Conservation (phyloP, 2,329 filamentous ascomycete species). For the Cladophialophora chaetospira region DNA sequence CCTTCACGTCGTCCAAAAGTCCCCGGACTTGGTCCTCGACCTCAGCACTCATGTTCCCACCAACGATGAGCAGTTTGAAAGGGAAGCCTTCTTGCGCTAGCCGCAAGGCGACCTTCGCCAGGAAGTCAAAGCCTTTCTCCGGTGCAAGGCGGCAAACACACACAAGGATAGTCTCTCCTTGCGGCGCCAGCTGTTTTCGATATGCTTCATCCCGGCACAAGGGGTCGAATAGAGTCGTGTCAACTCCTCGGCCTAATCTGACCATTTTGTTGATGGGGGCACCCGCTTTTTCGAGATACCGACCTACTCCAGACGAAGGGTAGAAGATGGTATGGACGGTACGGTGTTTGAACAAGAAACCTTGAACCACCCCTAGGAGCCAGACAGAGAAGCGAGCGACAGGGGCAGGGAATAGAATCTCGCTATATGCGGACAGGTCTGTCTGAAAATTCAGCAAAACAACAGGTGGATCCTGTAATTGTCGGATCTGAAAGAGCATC, state of each 20-base stretch:
- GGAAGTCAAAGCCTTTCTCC: slow-evolving; percentile 71
- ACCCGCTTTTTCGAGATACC: slow-evolving; percentile 61
- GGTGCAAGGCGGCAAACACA: slow-evolving; percentile 68
- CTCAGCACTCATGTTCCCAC: slow-evolving; percentile 65
- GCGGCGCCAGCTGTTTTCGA: slow-evolving; percentile 58
- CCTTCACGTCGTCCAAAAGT: slow-evolving; percentile 58
- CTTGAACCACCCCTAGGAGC: slow-evolving; percentile 64
- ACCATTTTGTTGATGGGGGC: slow-evolving; percentile 61
- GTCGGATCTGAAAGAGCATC: slow-evolving; percentile 67
- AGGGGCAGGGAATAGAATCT: slow-evolving; percentile 67
- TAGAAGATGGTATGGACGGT: slow-evolving; percentile 70
- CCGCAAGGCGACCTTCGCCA: slow-evolving; percentile 58
- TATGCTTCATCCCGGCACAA: slow-evolving; percentile 54
- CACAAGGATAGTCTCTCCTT: slow-evolving; percentile 65
- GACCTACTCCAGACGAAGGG: slow-evolving; percentile 63
- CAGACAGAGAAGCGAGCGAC: slow-evolving; percentile 64
- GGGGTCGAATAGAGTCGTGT: slow-evolving; percentile 64
- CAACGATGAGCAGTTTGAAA: slow-evolving; percentile 68
- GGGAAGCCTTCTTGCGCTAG: slow-evolving; percentile 56
- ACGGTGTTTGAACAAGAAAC: slow-evolving; percentile 64
- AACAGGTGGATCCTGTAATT: slow-evolving; percentile 58
- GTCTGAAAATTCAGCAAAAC: slow-evolving; percentile 72
- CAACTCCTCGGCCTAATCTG: slow-evolving; percentile 65
- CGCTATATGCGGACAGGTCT: slow-evolving; percentile 68
- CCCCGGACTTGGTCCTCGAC: slow-evolving; percentile 64